These are phyloP conservation scores for Phlebopus sp. DNA, from an alignment of 1,284 basidiomycete species.

Conservation along the genomic window DNA sequence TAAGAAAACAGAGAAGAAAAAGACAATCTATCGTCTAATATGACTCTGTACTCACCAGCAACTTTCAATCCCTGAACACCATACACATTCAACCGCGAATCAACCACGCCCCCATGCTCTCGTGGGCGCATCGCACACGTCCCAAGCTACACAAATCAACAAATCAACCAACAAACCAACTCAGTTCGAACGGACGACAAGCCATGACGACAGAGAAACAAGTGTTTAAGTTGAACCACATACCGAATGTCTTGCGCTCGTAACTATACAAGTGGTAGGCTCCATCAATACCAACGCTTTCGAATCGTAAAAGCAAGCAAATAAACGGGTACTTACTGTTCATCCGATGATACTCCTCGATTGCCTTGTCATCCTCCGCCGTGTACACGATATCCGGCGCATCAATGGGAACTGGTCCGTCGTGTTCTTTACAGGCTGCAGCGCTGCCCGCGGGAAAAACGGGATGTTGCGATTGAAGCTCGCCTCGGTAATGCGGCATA, in stretches of 20 bases:
- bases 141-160: constrained; percentile 41
- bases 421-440: constrained; percentile 35
- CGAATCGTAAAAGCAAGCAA: neutral
- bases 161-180: neutral
- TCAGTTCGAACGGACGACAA: too few relatives aligned
- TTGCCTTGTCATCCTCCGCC: constrained; percentile 52
- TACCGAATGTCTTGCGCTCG: constrained; percentile 57
- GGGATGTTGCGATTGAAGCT: constrained; percentile 45
- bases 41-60: constrained; percentile 38
- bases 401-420: constrained; percentile 39
- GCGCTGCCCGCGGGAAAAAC: constrained; percentile 44
- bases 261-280: neutral
- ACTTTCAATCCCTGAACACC: constrained; percentile 59
- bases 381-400: constrained; percentile 52
- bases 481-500: constrained; percentile 56
- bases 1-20: too few relatives aligned
- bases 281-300: constrained; percentile 1
- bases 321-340: constrained; percentile 19
- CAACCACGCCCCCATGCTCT: constrained; percentile 58
- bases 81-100: constrained; percentile 60
- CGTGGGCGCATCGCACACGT: constrained; percentile 69
- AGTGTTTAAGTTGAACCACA: too few relatives aligned
- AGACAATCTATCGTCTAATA: too few relatives aligned
- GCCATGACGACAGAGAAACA: too few relatives aligned
- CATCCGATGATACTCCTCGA: constrained; percentile 42